Percentiles rank a stretch among this genome's conserved stretches.
Evolutionary conservation across 2,329 filamentous ascomycete species (phyloP).

Genomic region (Nectriaceae sp.): DNA sequence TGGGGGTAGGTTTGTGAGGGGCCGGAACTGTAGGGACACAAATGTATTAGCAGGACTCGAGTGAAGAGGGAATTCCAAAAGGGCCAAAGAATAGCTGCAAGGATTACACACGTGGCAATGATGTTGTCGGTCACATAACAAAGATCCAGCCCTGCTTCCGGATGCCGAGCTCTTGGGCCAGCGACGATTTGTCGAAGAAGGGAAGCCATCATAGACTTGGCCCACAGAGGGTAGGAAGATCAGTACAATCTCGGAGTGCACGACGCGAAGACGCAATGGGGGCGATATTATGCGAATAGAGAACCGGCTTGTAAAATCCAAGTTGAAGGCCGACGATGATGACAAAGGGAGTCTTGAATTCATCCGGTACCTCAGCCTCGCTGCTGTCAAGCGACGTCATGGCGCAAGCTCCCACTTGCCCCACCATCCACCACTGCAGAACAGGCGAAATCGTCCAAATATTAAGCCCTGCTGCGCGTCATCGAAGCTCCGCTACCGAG

Average conservation of each 20-base stretch:
- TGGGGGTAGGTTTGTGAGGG: constrained; percentile 88
- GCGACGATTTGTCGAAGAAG: constrained; percentile 90
- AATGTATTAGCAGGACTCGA: constrained; percentile 18
- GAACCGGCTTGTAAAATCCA: neutral
- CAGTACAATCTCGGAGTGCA: too few species aligned
- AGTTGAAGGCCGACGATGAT: neutral
- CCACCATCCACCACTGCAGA: constrained; percentile 3
- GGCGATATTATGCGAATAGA: neutral
- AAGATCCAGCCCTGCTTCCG: constrained; percentile 86
- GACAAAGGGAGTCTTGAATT: neutral
- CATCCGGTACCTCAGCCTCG: neutral
- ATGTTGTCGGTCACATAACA: constrained; percentile 92
- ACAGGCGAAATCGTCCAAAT: too few species aligned
- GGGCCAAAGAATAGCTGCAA: neutral
- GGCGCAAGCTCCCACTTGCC: neutral
- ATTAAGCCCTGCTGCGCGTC: too few species aligned
- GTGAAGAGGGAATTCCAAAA: neutral
- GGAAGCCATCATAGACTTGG: constrained; percentile 58
- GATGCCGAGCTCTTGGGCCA: constrained; percentile 78
- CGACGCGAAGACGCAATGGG: too few species aligned
- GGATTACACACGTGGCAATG: constrained; percentile 49
- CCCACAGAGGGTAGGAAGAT: too few species aligned
- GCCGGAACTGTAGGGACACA: constrained; percentile 75
- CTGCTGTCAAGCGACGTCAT: neutral
- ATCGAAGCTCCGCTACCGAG: too few species aligned